Evolutionary conservation across 345 rosid species (phyloP).

Genomic region (Eucalyptus viminalis): DNA sequence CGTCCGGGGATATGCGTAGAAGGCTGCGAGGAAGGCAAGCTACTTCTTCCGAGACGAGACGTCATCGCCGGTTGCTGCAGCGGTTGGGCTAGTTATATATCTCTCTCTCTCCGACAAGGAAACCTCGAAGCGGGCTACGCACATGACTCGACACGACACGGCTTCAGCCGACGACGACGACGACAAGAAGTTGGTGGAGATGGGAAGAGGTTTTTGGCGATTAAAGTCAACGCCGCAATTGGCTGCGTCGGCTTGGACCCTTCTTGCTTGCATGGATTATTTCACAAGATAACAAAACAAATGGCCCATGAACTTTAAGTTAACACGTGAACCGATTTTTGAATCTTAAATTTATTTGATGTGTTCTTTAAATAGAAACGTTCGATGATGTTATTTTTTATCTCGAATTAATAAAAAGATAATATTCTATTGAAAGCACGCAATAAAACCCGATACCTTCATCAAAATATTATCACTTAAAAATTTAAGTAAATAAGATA

Average conservation of each 20-base stretch:
- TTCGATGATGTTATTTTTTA: too few species aligned
- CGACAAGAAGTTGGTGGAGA: not conserved
- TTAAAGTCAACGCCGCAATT: not conserved
- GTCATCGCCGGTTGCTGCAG: not conserved
- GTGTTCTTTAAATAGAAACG: too few species aligned
- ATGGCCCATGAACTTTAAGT: too few species aligned
- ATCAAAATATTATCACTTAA: accelerated
- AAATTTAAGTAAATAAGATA: too few species aligned
- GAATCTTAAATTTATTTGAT: too few species aligned
- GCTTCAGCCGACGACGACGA: not conserved
- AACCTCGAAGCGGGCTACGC: not conserved
- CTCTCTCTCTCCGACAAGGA: not conserved
- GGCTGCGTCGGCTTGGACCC: not conserved
- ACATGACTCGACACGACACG: not conserved
- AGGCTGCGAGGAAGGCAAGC: not conserved
- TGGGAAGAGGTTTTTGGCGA: not conserved
- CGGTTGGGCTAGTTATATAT: not conserved
- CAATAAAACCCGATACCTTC: too few species aligned
- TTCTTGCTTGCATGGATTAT: not conserved
- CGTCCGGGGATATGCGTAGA: not conserved
- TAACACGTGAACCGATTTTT: too few species aligned
- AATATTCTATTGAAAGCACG: accelerated
- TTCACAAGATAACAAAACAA: not conserved
- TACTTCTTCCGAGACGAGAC: not conserved
- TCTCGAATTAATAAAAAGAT: too few species aligned